Evolutionary conservation across 2,329 filamentous ascomycete genomes (phyloP).

Genomic region (Cryphonectria carpinicola): DNA sequence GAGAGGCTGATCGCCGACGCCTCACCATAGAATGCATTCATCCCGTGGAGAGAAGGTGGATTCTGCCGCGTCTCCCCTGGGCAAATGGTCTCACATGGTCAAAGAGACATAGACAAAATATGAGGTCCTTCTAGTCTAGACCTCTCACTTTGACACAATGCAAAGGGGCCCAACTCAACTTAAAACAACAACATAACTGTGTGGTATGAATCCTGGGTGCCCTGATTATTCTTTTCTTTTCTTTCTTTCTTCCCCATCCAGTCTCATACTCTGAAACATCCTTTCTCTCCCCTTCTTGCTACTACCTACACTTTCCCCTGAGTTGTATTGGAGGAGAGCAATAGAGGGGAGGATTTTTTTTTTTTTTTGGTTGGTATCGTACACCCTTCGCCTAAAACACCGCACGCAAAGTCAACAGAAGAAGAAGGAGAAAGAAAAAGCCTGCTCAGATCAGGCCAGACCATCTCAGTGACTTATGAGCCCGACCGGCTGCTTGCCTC

Average conservation of each 20-base stretch:
- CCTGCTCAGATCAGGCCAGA: background rate
- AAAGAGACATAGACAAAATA: too few species aligned
- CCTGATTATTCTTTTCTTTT: background rate
- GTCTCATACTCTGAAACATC: background rate
- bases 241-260: background rate
- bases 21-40: background rate
- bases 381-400: conserved; percentile 11
- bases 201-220: background rate
- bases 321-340: background rate
- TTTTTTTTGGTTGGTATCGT: conserved; percentile 4
- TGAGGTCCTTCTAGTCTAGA: too few species aligned
- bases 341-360: background rate
- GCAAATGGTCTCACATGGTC: background rate
- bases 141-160: too few species aligned
- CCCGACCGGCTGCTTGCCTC: conserved; percentile 48
- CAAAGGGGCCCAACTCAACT: background rate
- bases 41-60: background rate
- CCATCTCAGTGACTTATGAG: background rate
- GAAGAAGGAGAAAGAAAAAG: background rate
- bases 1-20: background rate
- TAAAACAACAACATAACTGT: background rate
- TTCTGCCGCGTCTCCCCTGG: background rate
- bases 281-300: background rate
- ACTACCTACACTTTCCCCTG: background rate
- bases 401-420: background rate